Evolutionary conservation across 495 filamentous ascomycete genomes (phyloP).

Genomic region (Penicillium psychrofluorescens): DNA sequence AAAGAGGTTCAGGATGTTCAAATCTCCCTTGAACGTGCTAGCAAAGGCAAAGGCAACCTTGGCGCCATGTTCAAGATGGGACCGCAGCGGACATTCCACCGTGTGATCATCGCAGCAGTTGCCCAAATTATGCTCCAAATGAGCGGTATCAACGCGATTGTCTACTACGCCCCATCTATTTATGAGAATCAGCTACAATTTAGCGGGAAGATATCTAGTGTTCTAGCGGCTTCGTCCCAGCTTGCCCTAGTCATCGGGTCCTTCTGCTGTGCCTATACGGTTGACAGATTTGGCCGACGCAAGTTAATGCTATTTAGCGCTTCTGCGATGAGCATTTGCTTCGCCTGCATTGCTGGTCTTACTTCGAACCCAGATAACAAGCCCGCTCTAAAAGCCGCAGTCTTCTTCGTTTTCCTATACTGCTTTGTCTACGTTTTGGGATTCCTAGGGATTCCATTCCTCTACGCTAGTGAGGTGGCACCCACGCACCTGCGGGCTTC

Average conservation of each 20-base stretch:
- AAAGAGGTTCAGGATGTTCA: constrained; percentile 10
- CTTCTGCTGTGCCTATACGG: constrained; percentile 15
- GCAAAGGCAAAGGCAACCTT: constrained; percentile 4
- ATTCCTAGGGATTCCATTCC: constrained; percentile 43
- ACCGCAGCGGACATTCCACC: constrained; percentile 13
- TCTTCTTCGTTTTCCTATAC: constrained; percentile 41
- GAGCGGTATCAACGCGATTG: constrained; percentile 13
- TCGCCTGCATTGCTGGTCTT: constrained; percentile 26
- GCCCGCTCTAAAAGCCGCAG: constrained; percentile 12
- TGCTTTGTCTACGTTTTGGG: constrained; percentile 42
- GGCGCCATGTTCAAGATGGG: constrained; percentile 14
- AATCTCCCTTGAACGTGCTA: constrained; percentile 3
- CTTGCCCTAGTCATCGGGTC: constrained; percentile 17
- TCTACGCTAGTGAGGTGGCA: constrained; percentile 44
- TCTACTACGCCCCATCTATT: constrained; percentile 20
- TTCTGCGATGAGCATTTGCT: constrained; percentile 29
- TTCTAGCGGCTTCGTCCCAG: constrained; percentile 16
- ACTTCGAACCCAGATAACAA: not conserved
- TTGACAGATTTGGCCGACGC: constrained; percentile 21
- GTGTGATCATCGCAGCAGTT: constrained; percentile 14
- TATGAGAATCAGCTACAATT: constrained; percentile 18
- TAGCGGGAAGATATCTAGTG: constrained; percentile 4
- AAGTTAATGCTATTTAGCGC: constrained; percentile 31
- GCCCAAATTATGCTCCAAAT: constrained; percentile 19
- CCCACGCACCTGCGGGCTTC: constrained; percentile 36